Evolutionary conservation across 768 basidiomycete genomes (phyloP), one percentile per base, ranked within the genome.

Genomic region (Trametes punicea): DNA sequence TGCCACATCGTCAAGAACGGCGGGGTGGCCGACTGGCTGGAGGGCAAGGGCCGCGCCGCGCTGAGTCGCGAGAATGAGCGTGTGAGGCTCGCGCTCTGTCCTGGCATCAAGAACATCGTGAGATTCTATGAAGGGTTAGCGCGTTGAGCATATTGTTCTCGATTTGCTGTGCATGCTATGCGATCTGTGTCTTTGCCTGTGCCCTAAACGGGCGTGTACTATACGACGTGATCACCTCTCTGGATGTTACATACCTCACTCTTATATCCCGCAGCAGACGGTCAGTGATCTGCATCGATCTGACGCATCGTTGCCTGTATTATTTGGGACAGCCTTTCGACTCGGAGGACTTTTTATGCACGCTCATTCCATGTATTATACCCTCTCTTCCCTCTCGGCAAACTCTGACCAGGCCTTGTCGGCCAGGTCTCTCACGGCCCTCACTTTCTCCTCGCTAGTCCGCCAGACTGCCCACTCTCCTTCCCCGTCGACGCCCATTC

Each of bases 381-480:
- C 30, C 7, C 4, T 6, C 33, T 52, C 23, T 27, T 53, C 33
- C 10, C 41, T 27, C 27, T 56, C 54, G 15, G 44, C 36, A 18
- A 33, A 50, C 20, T 61, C 31, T 10, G 61, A 50, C 60, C 59
- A 63, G n/a, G 64, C 61, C 18, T 56, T 57, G 46, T 85, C 81
- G 3, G 75, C 74, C 18, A 79, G 71, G 33, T 73, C 65, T 64
- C 81, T 77, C 40, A 87, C 82, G 55, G 72, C 71, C 34, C 75
- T 69, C 16, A 92, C 73, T 33, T 71, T 74, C 13, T 76, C 73
- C 60, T 77, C 76, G 27, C 76, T 75, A 3, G 89, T 87, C 38
- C 73, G 73, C 89, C 88, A 93, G 1, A 88, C 66, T 0, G 72
- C 71, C 89, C 89, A 90, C 56, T 85, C 87, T 1, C 74, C 69